These are phyloP conservation scores for Zymoseptoria crescenta DNA, from an alignment of 2,329 filamentous ascomycete genomes.

Conservation along the genomic window DNA sequence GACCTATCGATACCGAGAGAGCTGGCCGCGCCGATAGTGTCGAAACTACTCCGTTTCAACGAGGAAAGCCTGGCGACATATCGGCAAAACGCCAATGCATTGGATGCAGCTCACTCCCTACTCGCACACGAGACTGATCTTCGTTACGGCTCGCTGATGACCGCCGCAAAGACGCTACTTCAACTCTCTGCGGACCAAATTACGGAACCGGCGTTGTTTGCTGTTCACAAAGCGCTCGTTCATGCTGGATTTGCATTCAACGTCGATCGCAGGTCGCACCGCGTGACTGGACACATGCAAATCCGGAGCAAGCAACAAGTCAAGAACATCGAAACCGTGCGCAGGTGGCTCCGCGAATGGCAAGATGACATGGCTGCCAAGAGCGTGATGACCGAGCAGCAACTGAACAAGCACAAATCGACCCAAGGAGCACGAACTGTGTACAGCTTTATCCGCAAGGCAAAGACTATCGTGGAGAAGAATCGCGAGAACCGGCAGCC, in stretches of 20 bases:
- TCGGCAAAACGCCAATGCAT: slow-evolving; percentile 35
- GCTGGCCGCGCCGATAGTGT: slow-evolving; percentile 38
- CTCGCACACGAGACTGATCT: slow-evolving; percentile 39
- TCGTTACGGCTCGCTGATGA: slow-evolving; percentile 41
- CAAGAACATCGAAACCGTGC: slow-evolving; percentile 43
- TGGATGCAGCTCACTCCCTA: slow-evolving; percentile 44
- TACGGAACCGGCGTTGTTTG: slow-evolving; percentile 48
- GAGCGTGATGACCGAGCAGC: slow-evolving; percentile 12
- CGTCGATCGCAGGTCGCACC: slow-evolving; percentile 43
- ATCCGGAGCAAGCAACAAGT: slow-evolving; percentile 52
- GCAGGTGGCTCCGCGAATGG: slow-evolving; percentile 47
- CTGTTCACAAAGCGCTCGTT: slow-evolving; percentile 59
- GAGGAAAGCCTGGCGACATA: slow-evolving; percentile 41
- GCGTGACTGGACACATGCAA: slow-evolving; percentile 53
- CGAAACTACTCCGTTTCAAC: slow-evolving; percentile 38
- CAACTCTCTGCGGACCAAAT: slow-evolving; percentile 23
- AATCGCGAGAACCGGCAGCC: slow-evolving; percentile 35
- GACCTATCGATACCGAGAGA: slow-evolving; percentile 38
- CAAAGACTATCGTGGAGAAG: slow-evolving; percentile 31
- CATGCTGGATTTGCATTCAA: slow-evolving; percentile 56
- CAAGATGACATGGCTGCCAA: slow-evolving; percentile 38
- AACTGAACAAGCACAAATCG: slow-evolving; percentile 9
- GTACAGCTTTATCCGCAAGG: slow-evolving; percentile 35
- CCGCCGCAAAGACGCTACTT: slow-evolving; percentile 40
- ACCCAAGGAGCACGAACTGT: slow-evolving; percentile 24